Conservation (phyloP, 2,329 filamentous ascomycete genomes). For the Stachybotrys chartarum region DNA sequence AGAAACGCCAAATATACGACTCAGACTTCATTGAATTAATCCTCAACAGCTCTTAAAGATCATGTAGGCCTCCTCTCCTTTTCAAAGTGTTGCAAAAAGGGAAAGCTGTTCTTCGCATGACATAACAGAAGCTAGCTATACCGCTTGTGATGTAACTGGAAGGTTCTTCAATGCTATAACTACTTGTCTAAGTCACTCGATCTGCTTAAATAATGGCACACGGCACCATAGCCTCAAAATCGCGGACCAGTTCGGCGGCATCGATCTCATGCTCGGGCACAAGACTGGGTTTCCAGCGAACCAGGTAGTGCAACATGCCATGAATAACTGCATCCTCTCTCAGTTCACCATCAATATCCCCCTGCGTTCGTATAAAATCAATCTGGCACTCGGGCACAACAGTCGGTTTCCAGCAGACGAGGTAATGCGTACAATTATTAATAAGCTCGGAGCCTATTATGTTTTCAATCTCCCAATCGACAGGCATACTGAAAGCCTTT, state of each 20-base stretch:
- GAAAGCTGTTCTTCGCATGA: not conserved
- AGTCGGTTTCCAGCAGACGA: too few species aligned
- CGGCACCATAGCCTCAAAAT: too few species aligned
- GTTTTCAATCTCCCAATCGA: not conserved
- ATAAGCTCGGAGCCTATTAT: not conserved
- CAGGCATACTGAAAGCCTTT: not conserved
- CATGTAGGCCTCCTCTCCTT: not conserved
- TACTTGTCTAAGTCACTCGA: not conserved
- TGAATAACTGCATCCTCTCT: too few species aligned
- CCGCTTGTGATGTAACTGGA: not conserved
- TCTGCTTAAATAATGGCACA: not conserved
- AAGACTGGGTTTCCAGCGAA: too few species aligned
- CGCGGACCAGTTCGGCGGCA: too few species aligned
- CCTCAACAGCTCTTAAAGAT: not conserved
- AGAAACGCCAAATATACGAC: too few species aligned
- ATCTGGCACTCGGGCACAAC: not conserved
- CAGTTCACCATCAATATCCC: too few species aligned
- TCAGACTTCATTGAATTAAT: too few species aligned
- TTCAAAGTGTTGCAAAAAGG: not conserved
- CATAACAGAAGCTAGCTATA: too few species aligned
- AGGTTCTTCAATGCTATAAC: not conserved
- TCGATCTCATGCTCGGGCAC: too few species aligned
- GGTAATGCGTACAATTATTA: not conserved
- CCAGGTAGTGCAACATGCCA: too few species aligned
- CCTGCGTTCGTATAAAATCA: too few species aligned